Evolutionary conservation across 208 protist species (phyloP).

Genomic region (Trichomonas gallinae): DNA sequence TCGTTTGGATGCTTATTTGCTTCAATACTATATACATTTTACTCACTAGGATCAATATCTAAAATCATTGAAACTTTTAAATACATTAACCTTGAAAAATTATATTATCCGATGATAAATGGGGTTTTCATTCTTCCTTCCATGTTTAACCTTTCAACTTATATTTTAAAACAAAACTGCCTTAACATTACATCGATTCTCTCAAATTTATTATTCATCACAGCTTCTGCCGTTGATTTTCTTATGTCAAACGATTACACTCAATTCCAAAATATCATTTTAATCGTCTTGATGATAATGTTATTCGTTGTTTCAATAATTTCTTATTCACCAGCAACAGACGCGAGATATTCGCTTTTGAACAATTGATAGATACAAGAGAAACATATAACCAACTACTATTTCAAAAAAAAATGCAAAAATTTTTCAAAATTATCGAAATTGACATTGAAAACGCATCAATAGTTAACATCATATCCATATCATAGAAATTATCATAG

Average conservation of each 20-base stretch:
- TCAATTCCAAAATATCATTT: background rate
- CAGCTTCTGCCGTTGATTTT: background rate
- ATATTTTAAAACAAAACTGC: background rate
- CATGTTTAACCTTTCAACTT: background rate
- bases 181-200: background rate
- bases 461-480: no score
- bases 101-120: background rate
- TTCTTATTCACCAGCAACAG: background rate
- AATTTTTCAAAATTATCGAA: no score
- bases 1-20: background rate
- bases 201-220: background rate
- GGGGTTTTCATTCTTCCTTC: background rate
- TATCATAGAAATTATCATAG: no score
- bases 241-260: background rate
- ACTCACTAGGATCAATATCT: background rate
- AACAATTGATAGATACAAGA: no score
- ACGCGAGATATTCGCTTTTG: no score
- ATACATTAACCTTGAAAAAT: background rate
- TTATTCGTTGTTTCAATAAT: background rate
- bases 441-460: no score
- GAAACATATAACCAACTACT: no score
- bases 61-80: background rate
- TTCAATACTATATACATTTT: background rate
- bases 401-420: no score
- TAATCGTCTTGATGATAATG: background rate